phyloP scores from a whole-genome alignment of 495 filamentous ascomycete species.

The Alectoria sarmentosa region DNA sequence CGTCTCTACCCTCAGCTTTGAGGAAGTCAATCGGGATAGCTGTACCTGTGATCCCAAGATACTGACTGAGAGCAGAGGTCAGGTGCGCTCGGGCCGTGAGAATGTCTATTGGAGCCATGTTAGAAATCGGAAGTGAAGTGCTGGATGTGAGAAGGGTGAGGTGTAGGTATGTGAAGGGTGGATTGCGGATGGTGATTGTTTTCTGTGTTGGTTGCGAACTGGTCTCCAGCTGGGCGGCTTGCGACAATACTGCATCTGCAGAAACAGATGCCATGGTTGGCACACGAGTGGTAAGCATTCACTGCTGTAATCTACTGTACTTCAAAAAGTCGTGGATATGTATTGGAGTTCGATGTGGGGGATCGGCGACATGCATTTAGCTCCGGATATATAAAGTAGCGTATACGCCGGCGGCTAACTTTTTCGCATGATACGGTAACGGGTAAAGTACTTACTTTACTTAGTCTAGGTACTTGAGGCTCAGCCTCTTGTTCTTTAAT shows the following conservation, averaged over 20 bases:
- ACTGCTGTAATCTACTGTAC: neutral
- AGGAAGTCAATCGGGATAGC: constrained; percentile 78
- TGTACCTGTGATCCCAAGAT: constrained; percentile 69
- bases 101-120: constrained; percentile 49
- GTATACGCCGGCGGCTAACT: too few species aligned
- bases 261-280: neutral
- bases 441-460: too few species aligned
- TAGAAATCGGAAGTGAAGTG: constrained; percentile 19
- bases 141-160: constrained; percentile 28
- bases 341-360: neutral
- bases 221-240: neutral
- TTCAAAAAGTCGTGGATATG: neutral
- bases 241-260: too few species aligned
- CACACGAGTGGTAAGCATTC: neutral
- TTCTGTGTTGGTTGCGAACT: neutral
- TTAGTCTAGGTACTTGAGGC: too few species aligned
- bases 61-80: constrained; percentile 65
- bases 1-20: constrained; percentile 46
- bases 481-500: too few species aligned
- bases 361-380: neutral
- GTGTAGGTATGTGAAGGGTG: constrained; percentile 40
- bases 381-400: too few species aligned
- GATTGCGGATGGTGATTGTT: constrained; percentile 38
- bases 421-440: too few species aligned
- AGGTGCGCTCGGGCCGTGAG: constrained; percentile 70